Conservation (phyloP, 1,284 basidiomycete species). For the Cutaneotrichosporon daszewskae region DNA sequence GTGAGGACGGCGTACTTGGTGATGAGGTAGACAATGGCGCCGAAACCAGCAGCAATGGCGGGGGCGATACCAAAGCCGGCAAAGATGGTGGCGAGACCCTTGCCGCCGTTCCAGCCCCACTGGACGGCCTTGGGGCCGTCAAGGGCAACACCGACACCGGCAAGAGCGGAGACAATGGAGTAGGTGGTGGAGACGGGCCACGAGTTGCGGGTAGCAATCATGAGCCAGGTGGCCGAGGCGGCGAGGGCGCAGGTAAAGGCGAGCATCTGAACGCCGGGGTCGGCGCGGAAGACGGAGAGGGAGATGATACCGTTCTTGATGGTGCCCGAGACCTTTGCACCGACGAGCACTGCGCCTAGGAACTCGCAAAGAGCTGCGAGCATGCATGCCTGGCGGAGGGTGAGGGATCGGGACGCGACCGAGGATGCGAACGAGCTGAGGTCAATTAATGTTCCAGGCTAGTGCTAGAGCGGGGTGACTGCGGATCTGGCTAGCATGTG, state of each 20-base stretch:
- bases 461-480: too few species aligned
- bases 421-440: slow-evolving; percentile 50
- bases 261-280: slow-evolving; percentile 50
- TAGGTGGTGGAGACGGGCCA: slow-evolving; percentile 51
- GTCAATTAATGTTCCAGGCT: slow-evolving; percentile 15
- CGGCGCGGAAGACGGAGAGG: slow-evolving; percentile 43
- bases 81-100: slow-evolving; percentile 50
- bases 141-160: slow-evolving; percentile 51
- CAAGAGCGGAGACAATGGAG: slow-evolving; percentile 50
- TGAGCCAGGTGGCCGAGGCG: slow-evolving; percentile 47
- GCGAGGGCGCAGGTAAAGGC: slow-evolving; percentile 50
- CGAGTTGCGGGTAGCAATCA: slow-evolving; percentile 44
- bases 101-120: slow-evolving; percentile 53
- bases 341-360: slow-evolving; percentile 48
- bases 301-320: slow-evolving; percentile 52
- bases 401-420: slow-evolving; percentile 50
- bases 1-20: slow-evolving; percentile 48
- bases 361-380: slow-evolving; percentile 50
- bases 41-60: slow-evolving; percentile 48
- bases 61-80: slow-evolving; percentile 48
- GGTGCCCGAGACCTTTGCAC: slow-evolving; percentile 48
- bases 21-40: slow-evolving; percentile 47
- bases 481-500: not conserved
- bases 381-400: slow-evolving; percentile 48
- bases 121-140: slow-evolving; percentile 46